Base-by-base conservation (phyloP, 352 stramenopile genomes). In the Aphanomyces invadans region DNA sequence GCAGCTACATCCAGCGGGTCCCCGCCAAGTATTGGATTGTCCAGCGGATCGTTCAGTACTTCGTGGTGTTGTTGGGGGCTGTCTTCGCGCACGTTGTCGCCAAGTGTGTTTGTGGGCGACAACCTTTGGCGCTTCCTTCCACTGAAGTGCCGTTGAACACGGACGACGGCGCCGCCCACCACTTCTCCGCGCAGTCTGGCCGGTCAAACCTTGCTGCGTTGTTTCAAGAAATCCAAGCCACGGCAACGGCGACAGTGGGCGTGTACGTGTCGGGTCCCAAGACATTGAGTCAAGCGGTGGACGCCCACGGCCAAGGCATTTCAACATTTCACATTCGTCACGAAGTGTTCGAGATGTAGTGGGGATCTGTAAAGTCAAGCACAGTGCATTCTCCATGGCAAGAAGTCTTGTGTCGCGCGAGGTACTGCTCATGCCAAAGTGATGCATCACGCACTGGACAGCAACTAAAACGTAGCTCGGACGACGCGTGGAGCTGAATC, bases 11-110 rank as follows among this genome's bases (percentile, higher is more conserved):
- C 5, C 74, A 90, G n/a, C 77, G 80, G 17, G 46, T 69, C 21
- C 69, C 79, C 51, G 76, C 78, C 31, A 61, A 73, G 54, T 83
- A 90, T 62, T 94, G 86, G 86, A 83, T 83, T 5, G 68, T 92
- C 46, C 83, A 94, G 73, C 81, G 86, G 4, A 65, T 92, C 45
- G 74, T 91, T 61, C 83, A 94, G 71, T 69, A 82, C 19, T 32
- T 84, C n/a, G 71, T 91, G 33, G 86, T 94, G 79, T 57, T 92
- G 36, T 61, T 66, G 23, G 86, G 86, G 12, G 80, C 80, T 4
- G 42, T 42, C 15, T 28, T 42, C 9, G 42, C 60, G 10, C 44
- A 59, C 33, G 26, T 32, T 32, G 23, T 57, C 29, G 36, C 49
- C 5, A 33, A 57, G 19, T 42, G 7, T 42, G 36, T 42, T 15